These are phyloP conservation scores for Yamagishiella unicocca DNA, from an alignment of 139 green algal species.

Conservation along the genomic window DNA sequence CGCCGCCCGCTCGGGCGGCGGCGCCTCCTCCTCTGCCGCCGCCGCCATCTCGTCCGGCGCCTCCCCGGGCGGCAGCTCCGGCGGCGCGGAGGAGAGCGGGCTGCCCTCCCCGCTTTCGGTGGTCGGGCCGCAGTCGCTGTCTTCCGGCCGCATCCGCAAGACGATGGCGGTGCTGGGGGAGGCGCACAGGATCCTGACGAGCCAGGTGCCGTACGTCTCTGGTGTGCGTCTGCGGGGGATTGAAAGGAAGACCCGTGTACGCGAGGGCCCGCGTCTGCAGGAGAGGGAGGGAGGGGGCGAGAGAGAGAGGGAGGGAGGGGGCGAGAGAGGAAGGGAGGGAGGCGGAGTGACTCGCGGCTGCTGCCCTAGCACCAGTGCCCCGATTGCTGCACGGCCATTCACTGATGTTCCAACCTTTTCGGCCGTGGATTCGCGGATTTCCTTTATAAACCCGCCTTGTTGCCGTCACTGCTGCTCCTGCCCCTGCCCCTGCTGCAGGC, in stretches of 20 bases:
- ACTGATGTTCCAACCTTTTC: background rate
- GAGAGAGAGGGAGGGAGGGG: too few relatives aligned
- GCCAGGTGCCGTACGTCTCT: background rate
- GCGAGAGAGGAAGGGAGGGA: background rate
- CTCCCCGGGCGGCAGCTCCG: background rate
- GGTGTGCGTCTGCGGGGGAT: too few relatives aligned
- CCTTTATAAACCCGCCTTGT: too few relatives aligned
- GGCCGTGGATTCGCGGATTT: too few relatives aligned
- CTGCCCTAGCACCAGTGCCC: background rate
- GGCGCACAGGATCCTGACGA: conserved; percentile 9
- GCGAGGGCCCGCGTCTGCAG: background rate
- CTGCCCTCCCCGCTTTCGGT: background rate
- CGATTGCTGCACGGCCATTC: background rate
- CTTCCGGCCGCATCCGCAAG: background rate
- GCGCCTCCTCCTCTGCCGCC: too few relatives aligned
- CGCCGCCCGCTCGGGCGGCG: too few relatives aligned
- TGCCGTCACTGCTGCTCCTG: too few relatives aligned
- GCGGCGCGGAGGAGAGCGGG: background rate
- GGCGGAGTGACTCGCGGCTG: background rate
- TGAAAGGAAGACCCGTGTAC: background rate
- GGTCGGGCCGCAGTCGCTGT: background rate
- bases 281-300: background rate
- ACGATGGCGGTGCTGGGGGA: conserved; percentile 22
- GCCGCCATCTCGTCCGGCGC: background rate
- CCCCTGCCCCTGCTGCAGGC: conserved; percentile 8